Percentiles rank a stretch among this genome's conserved stretches.
Conservation (phyloP, 192 early-diverging fungal species). For the Coemansia sp. region DNA sequence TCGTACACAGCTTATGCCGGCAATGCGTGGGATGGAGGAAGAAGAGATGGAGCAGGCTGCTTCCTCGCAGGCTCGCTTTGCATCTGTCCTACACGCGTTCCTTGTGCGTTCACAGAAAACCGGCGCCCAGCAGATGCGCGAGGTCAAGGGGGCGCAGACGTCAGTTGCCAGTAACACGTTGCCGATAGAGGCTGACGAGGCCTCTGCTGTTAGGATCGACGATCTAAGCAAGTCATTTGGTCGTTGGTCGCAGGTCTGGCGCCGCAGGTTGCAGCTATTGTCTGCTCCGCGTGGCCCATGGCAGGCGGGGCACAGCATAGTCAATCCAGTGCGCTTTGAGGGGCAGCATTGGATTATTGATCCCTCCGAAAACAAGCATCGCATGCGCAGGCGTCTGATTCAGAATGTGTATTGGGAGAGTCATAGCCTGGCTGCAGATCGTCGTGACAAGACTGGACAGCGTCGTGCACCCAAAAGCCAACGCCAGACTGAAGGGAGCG, state of each 20-base stretch:
- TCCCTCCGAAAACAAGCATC: constrained; percentile 28
- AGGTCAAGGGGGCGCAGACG: constrained; percentile 24
- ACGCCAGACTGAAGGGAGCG: background rate
- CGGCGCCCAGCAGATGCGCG: constrained; percentile 25
- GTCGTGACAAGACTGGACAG: constrained; percentile 34
- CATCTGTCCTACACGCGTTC: constrained; percentile 15
- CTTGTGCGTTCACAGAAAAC: constrained; percentile 19
- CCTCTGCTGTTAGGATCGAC: constrained; percentile 14
- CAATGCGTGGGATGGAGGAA: constrained; percentile 39
- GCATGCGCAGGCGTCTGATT: constrained; percentile 37
- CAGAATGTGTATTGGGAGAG: constrained; percentile 22
- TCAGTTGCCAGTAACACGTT: constrained; percentile 24
- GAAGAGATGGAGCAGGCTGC: constrained; percentile 28
- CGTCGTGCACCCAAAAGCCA: constrained; percentile 1
- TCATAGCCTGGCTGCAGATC: constrained; percentile 26
- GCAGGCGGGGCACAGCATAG: constrained; percentile 3
- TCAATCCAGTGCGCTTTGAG: background rate
- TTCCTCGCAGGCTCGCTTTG: constrained; percentile 24
- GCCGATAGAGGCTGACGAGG: constrained; percentile 34
- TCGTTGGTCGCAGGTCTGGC: constrained; percentile 34
- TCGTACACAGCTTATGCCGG: constrained; percentile 34
- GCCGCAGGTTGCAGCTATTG: constrained; percentile 19
- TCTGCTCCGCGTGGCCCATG: constrained; percentile 35
- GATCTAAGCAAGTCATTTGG: constrained; percentile 7
- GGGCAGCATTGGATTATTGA: constrained; percentile 42